phyloP scores from a whole-genome alignment of 1,284 basidiomycete species.

The Wolfiporia cocos region DNA sequence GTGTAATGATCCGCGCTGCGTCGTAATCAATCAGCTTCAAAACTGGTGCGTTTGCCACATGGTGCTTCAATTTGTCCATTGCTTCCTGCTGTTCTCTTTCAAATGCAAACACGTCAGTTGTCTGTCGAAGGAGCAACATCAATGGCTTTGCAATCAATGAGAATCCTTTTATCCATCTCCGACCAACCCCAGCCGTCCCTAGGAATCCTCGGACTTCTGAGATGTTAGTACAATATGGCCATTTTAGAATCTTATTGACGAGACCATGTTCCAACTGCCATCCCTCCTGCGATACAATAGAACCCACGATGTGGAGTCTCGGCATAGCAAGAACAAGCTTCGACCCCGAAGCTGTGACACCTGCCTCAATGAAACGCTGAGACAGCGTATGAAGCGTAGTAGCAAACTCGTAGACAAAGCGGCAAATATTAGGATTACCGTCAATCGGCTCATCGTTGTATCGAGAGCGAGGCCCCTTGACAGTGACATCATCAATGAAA shows the following conservation, averaged over 20 bases:
- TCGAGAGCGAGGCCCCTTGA: slow-evolving; percentile 18
- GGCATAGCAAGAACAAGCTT: slow-evolving; percentile 19
- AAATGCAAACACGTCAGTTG: slow-evolving; percentile 17
- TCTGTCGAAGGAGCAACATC: slow-evolving; percentile 14
- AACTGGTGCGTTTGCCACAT: slow-evolving; percentile 20
- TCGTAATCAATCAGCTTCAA: slow-evolving; percentile 26
- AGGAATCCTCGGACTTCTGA: slow-evolving; percentile 30
- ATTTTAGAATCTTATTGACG: slow-evolving; percentile 24
- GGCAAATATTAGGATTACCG: slow-evolving; percentile 21
- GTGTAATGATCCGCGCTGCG: slow-evolving; percentile 9
- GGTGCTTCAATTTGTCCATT: slow-evolving; percentile 22
- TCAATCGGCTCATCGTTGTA: slow-evolving; percentile 20
- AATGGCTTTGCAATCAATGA: slow-evolving; percentile 26
- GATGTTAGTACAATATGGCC: slow-evolving; percentile 20
- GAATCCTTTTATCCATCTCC: slow-evolving; percentile 28
- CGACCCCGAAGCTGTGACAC: slow-evolving; percentile 20
- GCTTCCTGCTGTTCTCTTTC: slow-evolving; percentile 14
- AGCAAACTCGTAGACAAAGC: slow-evolving; percentile 24
- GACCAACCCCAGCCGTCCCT: slow-evolving; percentile 22
- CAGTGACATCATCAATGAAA: slow-evolving; percentile 26
- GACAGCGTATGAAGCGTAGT: slow-evolving; percentile 20
- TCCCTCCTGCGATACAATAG: slow-evolving; percentile 23
- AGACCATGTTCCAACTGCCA: slow-evolving; percentile 23
- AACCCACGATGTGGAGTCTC: slow-evolving; percentile 22
- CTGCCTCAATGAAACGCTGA: slow-evolving; percentile 19